Evolutionary conservation across 2,329 filamentous ascomycete genomes (phyloP).

Genomic region (Apiospora phragmitis): DNA sequence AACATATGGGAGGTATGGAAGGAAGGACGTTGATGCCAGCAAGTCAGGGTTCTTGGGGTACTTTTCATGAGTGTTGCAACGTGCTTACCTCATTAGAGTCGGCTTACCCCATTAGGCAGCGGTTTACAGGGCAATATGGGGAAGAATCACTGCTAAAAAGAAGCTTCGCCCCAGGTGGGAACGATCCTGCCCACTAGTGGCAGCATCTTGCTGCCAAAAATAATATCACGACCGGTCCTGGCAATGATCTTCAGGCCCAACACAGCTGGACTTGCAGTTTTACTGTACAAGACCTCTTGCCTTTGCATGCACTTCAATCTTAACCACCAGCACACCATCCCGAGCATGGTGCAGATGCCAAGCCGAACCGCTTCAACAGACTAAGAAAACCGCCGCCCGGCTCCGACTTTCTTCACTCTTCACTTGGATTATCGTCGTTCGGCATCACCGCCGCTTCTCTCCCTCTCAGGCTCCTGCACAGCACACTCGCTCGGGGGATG

Average conservation of each 20-base stretch:
- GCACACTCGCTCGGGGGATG: not conserved
- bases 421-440: not conserved
- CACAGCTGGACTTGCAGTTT: not conserved
- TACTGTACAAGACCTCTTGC: not conserved
- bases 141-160: not conserved
- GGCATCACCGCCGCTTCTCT: not conserved
- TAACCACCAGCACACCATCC: not conserved
- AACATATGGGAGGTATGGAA: not conserved
- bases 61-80: not conserved
- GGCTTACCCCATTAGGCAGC: not conserved
- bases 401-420: not conserved
- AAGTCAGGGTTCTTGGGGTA: not conserved
- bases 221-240: not conserved
- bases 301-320: not conserved
- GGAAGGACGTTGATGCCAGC: not conserved
- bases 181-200: not conserved
- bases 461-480: not conserved
- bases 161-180: not conserved
- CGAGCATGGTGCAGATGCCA: not conserved
- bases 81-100: not conserved
- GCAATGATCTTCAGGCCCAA: not conserved
- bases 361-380: not conserved
- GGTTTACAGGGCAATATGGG: not conserved
- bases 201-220: not conserved
- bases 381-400: not conserved